A percentile compares a stretch with the other conserved stretches of the same genome.
phyloP scores from a whole-genome alignment of 192 early-diverging fungal species.

The Podila minutissima region DNA sequence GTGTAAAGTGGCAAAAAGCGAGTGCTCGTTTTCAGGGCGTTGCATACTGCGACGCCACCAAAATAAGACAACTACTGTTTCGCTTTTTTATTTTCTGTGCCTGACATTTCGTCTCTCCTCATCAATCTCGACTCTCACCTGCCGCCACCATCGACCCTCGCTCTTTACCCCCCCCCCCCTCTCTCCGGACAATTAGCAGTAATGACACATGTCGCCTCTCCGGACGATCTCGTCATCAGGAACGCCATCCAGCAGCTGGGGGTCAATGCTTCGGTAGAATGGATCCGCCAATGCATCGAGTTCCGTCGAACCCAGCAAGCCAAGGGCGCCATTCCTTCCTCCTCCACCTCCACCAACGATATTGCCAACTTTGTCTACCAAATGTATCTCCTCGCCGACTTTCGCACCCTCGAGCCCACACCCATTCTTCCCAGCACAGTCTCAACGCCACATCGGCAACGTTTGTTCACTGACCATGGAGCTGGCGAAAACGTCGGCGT shows the following conservation, averaged over 20 bases:
- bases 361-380: conserved; percentile 25
- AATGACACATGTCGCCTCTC: conserved; percentile 4
- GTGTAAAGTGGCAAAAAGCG: background rate
- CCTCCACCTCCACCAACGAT: conserved; percentile 3
- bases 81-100: background rate
- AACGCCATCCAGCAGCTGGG: conserved; percentile 26
- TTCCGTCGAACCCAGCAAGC: conserved; percentile 3
- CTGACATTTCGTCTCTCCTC: background rate
- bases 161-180: background rate
- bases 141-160: background rate
- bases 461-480: conserved; percentile 1
- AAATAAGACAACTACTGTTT: background rate
- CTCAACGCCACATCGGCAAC: conserved; percentile 31
- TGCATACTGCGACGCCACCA: background rate
- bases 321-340: background rate
- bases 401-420: conserved; percentile 27
- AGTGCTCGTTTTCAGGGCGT: background rate
- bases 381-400: conserved; percentile 48
- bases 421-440: conserved; percentile 22
- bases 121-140: background rate
- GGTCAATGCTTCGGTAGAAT: conserved; percentile 45
- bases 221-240: conserved; percentile 43
- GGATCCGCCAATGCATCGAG: conserved; percentile 44
- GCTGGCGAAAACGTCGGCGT: conserved; percentile 9
- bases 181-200: too few relatives aligned